Conservation (phyloP, 768 basidiomycete species). For the Podaxis carcinomalis region DNA sequence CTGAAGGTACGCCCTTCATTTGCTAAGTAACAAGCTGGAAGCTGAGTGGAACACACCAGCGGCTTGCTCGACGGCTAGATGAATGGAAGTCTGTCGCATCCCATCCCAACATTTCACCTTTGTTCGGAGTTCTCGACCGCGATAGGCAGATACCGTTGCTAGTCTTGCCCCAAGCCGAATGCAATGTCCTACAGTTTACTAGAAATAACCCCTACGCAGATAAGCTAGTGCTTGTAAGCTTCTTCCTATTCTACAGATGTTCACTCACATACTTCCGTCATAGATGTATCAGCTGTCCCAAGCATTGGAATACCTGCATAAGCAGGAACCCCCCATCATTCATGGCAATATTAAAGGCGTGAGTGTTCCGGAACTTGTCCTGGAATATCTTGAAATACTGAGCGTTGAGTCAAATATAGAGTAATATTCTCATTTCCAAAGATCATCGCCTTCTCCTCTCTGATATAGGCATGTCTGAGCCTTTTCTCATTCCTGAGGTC, state of each 20-base stretch:
- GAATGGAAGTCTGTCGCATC: conserved; percentile 15
- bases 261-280: neutral
- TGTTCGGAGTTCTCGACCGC: conserved; percentile 13
- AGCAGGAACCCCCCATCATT: conserved; percentile 6
- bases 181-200: conserved; percentile 15
- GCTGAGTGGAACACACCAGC: neutral
- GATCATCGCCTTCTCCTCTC: neutral
- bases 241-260: neutral
- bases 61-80: conserved; percentile 13
- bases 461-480: conserved; percentile 2
- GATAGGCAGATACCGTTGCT: conserved; percentile 11
- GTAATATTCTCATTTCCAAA: conserved; percentile 7
- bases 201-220: conserved; percentile 3
- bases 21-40: neutral
- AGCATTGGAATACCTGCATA: conserved; percentile 4
- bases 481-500: neutral
- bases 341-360: conserved; percentile 8
- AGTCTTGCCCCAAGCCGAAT: conserved; percentile 3
- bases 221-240: conserved; percentile 11
- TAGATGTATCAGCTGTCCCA: neutral
- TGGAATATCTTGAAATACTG: neutral
- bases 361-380: neutral
- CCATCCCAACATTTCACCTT: conserved; percentile 16
- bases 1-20: neutral
- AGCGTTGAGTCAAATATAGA: neutral